These are phyloP conservation scores for Ophiosphaerella herpotricha DNA, from an alignment of 2,329 filamentous ascomycete genomes.

Conservation along the genomic window DNA sequence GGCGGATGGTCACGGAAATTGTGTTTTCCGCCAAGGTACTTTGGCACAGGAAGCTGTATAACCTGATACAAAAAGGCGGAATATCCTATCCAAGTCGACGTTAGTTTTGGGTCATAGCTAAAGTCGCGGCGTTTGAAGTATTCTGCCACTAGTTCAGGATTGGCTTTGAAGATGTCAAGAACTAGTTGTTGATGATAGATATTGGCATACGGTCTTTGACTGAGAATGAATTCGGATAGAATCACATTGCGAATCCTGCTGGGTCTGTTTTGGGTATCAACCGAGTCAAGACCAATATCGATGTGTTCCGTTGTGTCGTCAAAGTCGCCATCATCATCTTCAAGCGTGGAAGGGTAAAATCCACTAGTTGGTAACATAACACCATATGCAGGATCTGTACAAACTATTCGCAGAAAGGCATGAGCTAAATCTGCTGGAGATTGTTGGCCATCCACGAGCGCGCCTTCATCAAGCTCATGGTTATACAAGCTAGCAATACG, in stretches of 20 bases:
- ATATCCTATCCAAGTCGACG: constrained; percentile 93
- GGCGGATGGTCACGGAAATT: constrained; percentile 72
- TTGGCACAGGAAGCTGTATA: constrained; percentile 74
- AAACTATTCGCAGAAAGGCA: constrained; percentile 73
- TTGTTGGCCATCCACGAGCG: constrained; percentile 54
- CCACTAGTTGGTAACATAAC: constrained; percentile 76
- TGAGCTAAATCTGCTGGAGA: constrained; percentile 72
- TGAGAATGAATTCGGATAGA: constrained; percentile 77
- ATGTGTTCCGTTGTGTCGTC: constrained; percentile 52
- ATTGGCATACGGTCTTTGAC: constrained; percentile 81
- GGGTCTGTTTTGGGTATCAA: constrained; percentile 71
- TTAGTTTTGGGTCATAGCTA: constrained; percentile 87
- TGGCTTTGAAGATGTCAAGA: constrained; percentile 75
- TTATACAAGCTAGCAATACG: constrained; percentile 58
- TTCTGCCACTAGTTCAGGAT: constrained; percentile 83
- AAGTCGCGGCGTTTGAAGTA: constrained; percentile 84
- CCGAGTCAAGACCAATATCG: constrained; percentile 69
- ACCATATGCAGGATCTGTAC: constrained; percentile 74
- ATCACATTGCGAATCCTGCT: constrained; percentile 79
- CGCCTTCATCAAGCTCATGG: constrained; percentile 49
- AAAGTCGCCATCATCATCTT: constrained; percentile 55
- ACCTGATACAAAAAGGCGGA: constrained; percentile 84
- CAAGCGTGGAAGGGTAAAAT: constrained; percentile 77
- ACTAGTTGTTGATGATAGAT: constrained; percentile 80
- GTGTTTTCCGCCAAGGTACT: constrained; percentile 69